Base-by-base conservation (phyloP, 306 rosid genomes). In the Quercus bicolor region DNA sequence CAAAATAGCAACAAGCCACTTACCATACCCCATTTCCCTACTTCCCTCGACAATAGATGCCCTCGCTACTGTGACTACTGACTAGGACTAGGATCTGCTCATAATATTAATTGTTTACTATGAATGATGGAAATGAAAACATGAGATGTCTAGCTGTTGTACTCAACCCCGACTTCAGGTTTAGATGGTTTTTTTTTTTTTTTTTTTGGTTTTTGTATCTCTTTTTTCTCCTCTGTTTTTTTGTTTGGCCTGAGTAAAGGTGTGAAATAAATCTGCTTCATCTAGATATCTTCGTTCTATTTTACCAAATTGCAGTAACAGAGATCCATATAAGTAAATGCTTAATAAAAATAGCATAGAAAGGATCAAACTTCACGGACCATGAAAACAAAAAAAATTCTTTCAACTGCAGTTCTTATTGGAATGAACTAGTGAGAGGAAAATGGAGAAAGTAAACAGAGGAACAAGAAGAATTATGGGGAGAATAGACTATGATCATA, bases 401-500 rank as follows among this genome's bases (percentile, higher is more conserved):
- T 31, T 56, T 33, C 64, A 68, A 68, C 34, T n/a, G 13, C 80
- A 26, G 9, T 75, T 45, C 56, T 9, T 70, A 28, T 23, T 70
- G 16, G 31, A 52, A 5, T 8, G n/a, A 74, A 31, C n/a, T 6
- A 84, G 69, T 18, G 76, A 60, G 79, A 76, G 28, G 56, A 48
- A 76, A 56, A 78, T 24, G 23, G 75, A 80, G 79, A 28, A 54
- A 69, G 57, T 61, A 75, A 79, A 34, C 74, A 80, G 2, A n/a
- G 20, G 53, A 60, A 33, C 43, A 51, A 45, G 23, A 59, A 76
- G 75, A 73, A 29, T 70, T 51, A 54, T 72, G 62, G 51, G 51
- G 20, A 19, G 15, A 68, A 75, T 56, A 34, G 56, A 72, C 16
- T 37, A 28, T 21, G 68, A 79, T 88, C 78, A 93, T 84, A 93